These are phyloP conservation scores for Ascochyta pisi DNA, from an alignment of 2,329 filamentous ascomycete species.

Conservation along the genomic window DNA sequence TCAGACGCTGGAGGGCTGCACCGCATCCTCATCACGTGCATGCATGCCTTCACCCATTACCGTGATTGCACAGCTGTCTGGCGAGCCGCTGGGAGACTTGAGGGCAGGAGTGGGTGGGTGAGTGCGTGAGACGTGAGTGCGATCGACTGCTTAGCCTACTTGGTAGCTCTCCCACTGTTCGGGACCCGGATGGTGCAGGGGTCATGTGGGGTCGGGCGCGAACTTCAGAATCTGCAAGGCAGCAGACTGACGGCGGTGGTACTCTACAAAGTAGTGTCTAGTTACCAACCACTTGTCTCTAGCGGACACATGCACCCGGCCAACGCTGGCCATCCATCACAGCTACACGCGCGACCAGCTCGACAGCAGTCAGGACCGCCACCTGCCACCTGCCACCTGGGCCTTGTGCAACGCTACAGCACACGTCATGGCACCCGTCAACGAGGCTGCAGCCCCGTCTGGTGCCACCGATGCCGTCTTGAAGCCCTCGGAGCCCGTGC, in stretches of 20 bases:
- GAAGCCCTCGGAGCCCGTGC: slow-evolving; percentile 81
- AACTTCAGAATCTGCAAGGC: slow-evolving; percentile 6
- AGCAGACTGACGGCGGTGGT: neutral
- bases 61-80: too few relatives aligned
- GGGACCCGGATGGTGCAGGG: too few relatives aligned
- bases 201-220: slow-evolving; percentile 8
- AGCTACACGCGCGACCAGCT: neutral
- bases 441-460: slow-evolving; percentile 47
- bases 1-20: neutral
- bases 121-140: neutral
- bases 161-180: too few relatives aligned
- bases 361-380: too few relatives aligned
- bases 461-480: slow-evolving; percentile 78
- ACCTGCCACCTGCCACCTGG: neutral
- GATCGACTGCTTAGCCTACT: too few relatives aligned
- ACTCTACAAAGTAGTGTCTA: neutral
- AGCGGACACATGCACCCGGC: neutral
- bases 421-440: slow-evolving; percentile 31
- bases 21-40: neutral
- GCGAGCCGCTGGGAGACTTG: too few relatives aligned
- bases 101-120: too few relatives aligned
- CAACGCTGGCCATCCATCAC: neutral
- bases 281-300: too few relatives aligned
- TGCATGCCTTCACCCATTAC: too few relatives aligned
- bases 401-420: slow-evolving; percentile 5